Base-by-base conservation (phyloP, 345 rosid species). In the Barbarea vulgaris region DNA sequence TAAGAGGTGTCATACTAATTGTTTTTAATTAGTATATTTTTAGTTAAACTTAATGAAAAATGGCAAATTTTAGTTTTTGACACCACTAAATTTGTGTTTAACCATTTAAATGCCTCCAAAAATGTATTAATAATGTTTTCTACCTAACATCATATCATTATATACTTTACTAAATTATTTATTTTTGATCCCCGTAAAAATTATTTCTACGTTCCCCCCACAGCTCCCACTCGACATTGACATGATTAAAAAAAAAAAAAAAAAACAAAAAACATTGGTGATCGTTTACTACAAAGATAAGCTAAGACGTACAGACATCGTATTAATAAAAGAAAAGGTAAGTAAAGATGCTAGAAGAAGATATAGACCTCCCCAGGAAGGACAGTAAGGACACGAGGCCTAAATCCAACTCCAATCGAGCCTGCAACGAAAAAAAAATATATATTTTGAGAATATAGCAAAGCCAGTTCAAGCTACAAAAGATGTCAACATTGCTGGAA, bases 321-420 rank as follows among this genome's bases (percentile, higher is more conserved):
- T 28, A 30, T 10, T 33, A 25, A 13, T 41, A 5, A 28, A 28
- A 28, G 53, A 2, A 6, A 53, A 64, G 15, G 46, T 42, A 41
- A 53, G 2, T 7, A 9, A 53, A 52, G n/a, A 72, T 37, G 56
- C 2, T 46, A 65, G 28, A 57, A 56, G 61, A 58, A 19, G 51
- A 48, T 24, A 47, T 10, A 68, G 13, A 91, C 97, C 85, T 91
- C 97, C 78, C 97, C 97, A 58, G 83, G 71, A 36, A 83, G 85
- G 53, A 89, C 80, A 27, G 86, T 85, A 77, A 91, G 82, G 74
- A 91, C 47, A 72, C 87, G 97, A 4, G 97, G 93, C 50, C 89
- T 87, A 78, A 91, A 91, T 51, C 91, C 97, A 33, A 84, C 69
- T 61, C 95, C 97, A 17, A 93, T 91, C 1, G 95, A 77, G 53